Percentiles rank a stretch among this genome's conserved stretches.
phyloP scores from a whole-genome alignment of 768 basidiomycete species.

The Porpolomopsis calyptriformis region DNA sequence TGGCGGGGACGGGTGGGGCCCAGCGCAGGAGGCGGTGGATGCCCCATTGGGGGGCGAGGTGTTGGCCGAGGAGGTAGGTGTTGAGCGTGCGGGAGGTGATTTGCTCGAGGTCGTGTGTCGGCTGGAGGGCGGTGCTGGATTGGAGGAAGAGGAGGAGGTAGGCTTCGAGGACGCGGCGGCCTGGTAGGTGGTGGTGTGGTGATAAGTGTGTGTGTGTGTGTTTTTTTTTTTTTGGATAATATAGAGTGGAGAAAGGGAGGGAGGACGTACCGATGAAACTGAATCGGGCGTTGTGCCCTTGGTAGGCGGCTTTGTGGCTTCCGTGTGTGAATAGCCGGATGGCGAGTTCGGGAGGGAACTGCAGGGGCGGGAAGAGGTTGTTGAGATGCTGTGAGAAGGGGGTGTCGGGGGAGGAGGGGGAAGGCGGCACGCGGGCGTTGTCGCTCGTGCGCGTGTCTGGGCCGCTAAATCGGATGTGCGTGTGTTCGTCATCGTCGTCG shows the following conservation, averaged over 20 bases:
- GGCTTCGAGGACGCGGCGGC: constrained; percentile 66
- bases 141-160: constrained; percentile 67
- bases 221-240: no score
- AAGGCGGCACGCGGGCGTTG: no score
- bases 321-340: constrained; percentile 67
- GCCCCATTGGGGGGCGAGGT: constrained; percentile 67
- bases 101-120: constrained; percentile 46
- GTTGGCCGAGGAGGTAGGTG: constrained; percentile 61
- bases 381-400: constrained; percentile 46
- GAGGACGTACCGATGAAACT: constrained; percentile 59
- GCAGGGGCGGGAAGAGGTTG: constrained; percentile 50
- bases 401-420: constrained; percentile 9
- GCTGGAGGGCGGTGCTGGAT: constrained; percentile 36
- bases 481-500: no score
- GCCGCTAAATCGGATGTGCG: no score
- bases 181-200: constrained; percentile 24
- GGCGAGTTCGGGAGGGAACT: constrained; percentile 63
- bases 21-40: constrained; percentile 66
- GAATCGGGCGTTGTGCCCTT: constrained; percentile 64
- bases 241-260: no score
- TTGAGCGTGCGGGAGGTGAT: constrained; percentile 50
- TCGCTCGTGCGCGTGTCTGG: no score
- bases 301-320: constrained; percentile 55
- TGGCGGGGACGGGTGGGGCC: constrained; percentile 45
- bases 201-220: background rate